A percentile compares a stretch with the other conserved stretches of the same genome.
These are phyloP conservation scores for Aspergillus hiratsukae DNA, from an alignment of 2,329 filamentous ascomycete genomes.

Conservation along the genomic window DNA sequence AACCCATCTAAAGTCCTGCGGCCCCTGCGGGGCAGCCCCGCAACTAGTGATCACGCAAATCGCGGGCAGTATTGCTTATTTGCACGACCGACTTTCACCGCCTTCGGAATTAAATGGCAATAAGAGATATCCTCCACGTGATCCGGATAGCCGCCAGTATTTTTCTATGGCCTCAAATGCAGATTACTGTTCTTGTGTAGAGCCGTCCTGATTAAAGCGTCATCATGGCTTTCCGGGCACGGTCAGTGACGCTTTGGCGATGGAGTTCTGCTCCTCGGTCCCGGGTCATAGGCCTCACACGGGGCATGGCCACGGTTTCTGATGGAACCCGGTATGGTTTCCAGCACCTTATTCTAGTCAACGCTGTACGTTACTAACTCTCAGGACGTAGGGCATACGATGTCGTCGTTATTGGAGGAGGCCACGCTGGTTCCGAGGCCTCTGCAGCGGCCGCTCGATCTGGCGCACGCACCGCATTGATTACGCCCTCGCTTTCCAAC, in stretches of 20 bases:
- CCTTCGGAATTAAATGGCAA: conserved; percentile 16
- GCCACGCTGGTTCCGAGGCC: conserved; percentile 92
- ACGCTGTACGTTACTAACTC: conserved; percentile 1
- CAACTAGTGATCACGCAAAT: conserved; percentile 29
- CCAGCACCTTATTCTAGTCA: neutral
- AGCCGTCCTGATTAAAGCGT: neutral
- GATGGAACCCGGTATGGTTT: conserved; percentile 32
- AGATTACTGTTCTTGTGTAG: neutral
- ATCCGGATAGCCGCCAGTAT: conserved; percentile 15
- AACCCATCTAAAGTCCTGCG: conserved; percentile 3
- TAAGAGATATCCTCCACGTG: conserved; percentile 10
- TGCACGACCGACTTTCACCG: conserved; percentile 14
- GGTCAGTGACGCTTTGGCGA: conserved; percentile 25
- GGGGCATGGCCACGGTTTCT: conserved; percentile 38
- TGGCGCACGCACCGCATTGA: conserved; percentile 80
- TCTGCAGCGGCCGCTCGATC: conserved; percentile 84
- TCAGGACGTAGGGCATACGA: conserved; percentile 62
- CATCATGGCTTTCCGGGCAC: conserved; percentile 34
- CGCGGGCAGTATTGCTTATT: neutral
- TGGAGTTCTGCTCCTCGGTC: conserved; percentile 23
- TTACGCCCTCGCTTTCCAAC: conserved; percentile 84
- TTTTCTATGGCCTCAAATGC: conserved; percentile 2
- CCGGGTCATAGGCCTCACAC: conserved; percentile 16
- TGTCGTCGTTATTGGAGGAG: conserved; percentile 92
- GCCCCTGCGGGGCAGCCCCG: conserved; percentile 20